Percentiles rank a stretch among this genome's conserved stretches.
Evolutionary conservation across 495 filamentous ascomycete species (phyloP).

Genomic region (Aspergillus kassunensis): DNA sequence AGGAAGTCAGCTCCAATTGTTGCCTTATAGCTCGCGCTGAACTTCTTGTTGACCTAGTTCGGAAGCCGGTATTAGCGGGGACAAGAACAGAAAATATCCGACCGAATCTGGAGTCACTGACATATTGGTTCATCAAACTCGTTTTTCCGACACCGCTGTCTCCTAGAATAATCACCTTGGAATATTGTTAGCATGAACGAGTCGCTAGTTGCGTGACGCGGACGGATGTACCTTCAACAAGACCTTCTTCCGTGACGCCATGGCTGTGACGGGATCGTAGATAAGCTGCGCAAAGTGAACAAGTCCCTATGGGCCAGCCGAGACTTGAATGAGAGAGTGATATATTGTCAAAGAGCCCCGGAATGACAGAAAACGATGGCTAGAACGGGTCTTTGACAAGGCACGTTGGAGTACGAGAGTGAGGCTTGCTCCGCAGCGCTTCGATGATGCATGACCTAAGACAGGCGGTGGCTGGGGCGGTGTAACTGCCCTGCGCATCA

Average conservation of each 20-base stretch:
- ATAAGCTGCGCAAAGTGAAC: constrained; percentile 6
- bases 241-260: constrained; percentile 96
- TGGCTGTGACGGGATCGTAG: constrained; percentile 33
- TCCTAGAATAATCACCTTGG: constrained; percentile 93
- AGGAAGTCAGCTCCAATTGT: constrained; percentile 99
- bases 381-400: not conserved
- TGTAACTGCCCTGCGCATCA: too few relatives aligned
- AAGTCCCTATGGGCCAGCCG: not conserved
- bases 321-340: not conserved
- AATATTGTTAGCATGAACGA: not conserved
- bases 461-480: constrained; percentile 35
- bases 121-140: constrained; percentile 99
- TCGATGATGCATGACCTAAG: constrained; percentile 33
- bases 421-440: constrained; percentile 22
- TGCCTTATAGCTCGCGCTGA: constrained; percentile 98
- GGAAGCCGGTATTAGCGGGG: constrained; percentile 20
- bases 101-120: constrained; percentile 45
- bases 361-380: not conserved
- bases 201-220: not conserved
- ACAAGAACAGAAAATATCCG: not conserved
- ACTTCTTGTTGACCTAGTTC: constrained; percentile 96
- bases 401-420: constrained; percentile 10
- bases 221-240: constrained; percentile 73
- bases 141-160: constrained; percentile 99
- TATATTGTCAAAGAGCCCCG: not conserved